phyloP scores from a whole-genome alignment of 2,329 filamentous ascomycete species.

The Orbilia quercus region DNA sequence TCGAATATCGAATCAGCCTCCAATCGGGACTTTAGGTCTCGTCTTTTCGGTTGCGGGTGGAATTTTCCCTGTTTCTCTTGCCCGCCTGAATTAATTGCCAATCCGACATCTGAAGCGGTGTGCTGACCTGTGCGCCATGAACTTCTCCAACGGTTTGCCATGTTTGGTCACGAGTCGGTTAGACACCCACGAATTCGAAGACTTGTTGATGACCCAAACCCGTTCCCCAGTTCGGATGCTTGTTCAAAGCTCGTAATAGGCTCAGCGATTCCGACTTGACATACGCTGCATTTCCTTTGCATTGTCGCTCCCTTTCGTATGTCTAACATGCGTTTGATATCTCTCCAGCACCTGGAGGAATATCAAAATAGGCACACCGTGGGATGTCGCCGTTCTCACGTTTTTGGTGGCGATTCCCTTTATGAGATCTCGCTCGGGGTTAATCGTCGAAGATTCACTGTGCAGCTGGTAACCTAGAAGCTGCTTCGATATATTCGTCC shows the following conservation, averaged over 20 bases:
- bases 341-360: slow-evolving; percentile 5
- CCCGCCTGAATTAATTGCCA: slow-evolving; percentile 8
- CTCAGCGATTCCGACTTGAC: slow-evolving; percentile 13
- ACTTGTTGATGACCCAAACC: slow-evolving; percentile 11
- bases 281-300: slow-evolving; percentile 14
- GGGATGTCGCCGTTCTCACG: slow-evolving; percentile 40
- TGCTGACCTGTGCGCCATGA: slow-evolving; percentile 11
- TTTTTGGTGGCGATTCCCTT: slow-evolving; percentile 10
- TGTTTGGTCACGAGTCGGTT: slow-evolving; percentile 26
- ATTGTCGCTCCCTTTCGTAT: too few relatives aligned
- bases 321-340: slow-evolving; percentile 33
- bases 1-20: not conserved
- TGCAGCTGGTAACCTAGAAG: not conserved
- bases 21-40: slow-evolving; percentile 23
- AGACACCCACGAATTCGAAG: slow-evolving; percentile 25
- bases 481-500: slow-evolving; percentile 14
- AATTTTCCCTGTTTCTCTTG: slow-evolving; percentile 19
- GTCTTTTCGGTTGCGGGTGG: slow-evolving; percentile 10
- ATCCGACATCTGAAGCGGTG: slow-evolving; percentile 42
- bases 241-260: not conserved
- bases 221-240: slow-evolving; percentile 4
- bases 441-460: too few relatives aligned
- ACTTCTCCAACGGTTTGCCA: slow-evolving; percentile 36
- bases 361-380: slow-evolving; percentile 41
- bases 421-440: slow-evolving; percentile 4